A percentile compares a stretch with the other conserved stretches of the same genome.
Evolutionary conservation across 768 basidiomycete species (phyloP).

Genomic region (Naganishia vaughanmartiniae): DNA sequence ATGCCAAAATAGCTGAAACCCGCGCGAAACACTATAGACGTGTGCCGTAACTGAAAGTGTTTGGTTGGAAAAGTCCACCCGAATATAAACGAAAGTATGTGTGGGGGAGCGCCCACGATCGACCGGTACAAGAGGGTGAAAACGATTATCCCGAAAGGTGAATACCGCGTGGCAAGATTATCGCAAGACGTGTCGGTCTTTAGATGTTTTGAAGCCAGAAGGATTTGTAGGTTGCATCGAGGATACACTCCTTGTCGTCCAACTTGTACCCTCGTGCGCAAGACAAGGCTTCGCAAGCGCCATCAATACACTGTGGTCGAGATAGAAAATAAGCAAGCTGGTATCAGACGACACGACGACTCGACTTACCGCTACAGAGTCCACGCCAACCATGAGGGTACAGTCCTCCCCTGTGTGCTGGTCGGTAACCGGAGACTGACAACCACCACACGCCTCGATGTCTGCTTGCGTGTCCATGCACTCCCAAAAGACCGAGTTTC

Average conservation of each 20-base stretch:
- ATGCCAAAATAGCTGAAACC: too few relatives aligned
- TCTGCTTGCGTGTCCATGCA: conserved; percentile 8
- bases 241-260: conserved; percentile 1
- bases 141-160: too few relatives aligned
- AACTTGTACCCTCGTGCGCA: conserved; percentile 22
- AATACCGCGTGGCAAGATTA: too few relatives aligned
- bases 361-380: conserved; percentile 8
- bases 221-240: conserved; percentile 5
- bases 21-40: too few relatives aligned
- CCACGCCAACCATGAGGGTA: conserved; percentile 6
- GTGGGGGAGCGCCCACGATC: too few relatives aligned
- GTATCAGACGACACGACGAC: too few relatives aligned
- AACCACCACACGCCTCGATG: conserved; percentile 26
- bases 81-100: too few relatives aligned
- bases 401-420: conserved; percentile 2
- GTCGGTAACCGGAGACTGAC: not conserved
- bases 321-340: too few relatives aligned
- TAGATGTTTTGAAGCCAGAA: conserved; percentile 5
- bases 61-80: too few relatives aligned
- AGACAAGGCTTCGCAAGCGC: conserved; percentile 14
- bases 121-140: too few relatives aligned
- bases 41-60: too few relatives aligned
- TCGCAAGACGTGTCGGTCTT: not conserved
- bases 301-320: conserved; percentile 7
- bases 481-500: conserved; percentile 2